Evolutionary conservation across 768 basidiomycete species (phyloP).

Genomic region (Cystofilobasidium macerans): DNA sequence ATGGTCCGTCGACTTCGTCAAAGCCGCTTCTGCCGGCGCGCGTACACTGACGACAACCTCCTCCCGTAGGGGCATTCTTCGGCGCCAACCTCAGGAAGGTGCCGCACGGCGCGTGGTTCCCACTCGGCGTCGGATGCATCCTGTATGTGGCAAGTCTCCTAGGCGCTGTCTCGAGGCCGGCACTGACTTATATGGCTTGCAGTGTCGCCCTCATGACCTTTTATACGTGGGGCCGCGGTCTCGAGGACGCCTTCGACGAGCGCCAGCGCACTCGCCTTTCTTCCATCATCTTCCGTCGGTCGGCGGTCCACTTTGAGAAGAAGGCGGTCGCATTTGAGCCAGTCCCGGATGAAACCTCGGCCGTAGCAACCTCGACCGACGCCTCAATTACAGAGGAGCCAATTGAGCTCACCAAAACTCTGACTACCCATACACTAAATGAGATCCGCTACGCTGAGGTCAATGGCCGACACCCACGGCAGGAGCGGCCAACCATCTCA

Average conservation of each 20-base stretch:
- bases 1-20: no score
- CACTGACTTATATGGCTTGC: conserved; percentile 1
- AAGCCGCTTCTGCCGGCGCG: no score
- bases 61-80: no score
- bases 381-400: conserved; percentile 27
- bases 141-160: conserved; percentile 41
- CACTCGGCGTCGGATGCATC: conserved; percentile 49
- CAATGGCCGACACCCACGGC: background rate
- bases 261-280: conserved; percentile 45
- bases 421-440: conserved; percentile 2
- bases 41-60: no score
- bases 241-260: conserved; percentile 56
- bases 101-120: conserved; percentile 58
- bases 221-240: conserved; percentile 51
- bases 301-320: background rate
- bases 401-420: conserved; percentile 27
- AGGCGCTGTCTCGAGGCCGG: background rate
- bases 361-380: background rate
- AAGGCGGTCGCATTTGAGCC: conserved; percentile 30
- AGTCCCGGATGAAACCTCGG: background rate
- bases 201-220: conserved; percentile 47
- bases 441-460: conserved; percentile 28
- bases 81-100: conserved; percentile 45
- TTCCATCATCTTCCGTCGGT: conserved; percentile 26
- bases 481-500: conserved; percentile 29